Base-by-base conservation (phyloP, 2,329 filamentous ascomycete genomes). In the Fusarium virguliforme region DNA sequence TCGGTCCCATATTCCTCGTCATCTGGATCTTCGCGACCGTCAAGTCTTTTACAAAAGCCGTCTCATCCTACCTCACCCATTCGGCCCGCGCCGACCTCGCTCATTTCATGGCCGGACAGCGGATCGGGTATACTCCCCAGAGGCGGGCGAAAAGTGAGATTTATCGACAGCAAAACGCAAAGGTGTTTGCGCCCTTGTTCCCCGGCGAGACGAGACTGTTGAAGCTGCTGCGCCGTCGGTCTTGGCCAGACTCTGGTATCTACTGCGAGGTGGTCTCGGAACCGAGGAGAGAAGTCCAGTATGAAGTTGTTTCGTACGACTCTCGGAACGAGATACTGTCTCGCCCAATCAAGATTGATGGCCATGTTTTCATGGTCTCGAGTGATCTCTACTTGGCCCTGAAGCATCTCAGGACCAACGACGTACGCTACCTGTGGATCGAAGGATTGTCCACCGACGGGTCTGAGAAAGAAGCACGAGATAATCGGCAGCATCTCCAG, bases 401-500 rank as follows among this genome's bases (percentile, higher is more conserved):
- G 6, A 26, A 8, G 10, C 43, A 48, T 9, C 43, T 48, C 15
- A 15, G 26, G 2, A 1, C 5, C 8, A 18, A 30, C 26, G 43
- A 48, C 8, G 7, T 15, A 12, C 43, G 43, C 6, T 28, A 30
- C 26, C 9, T 48, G n/a, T 48, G 43, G 43, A 30, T 48, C 5
- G 26, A 48, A 4, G 43, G 30, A 3, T n/a, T 48, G 3, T 48
- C 43, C 3, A 48, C 43, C 2, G 43, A 48, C 30, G 15, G 26
- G 6, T 6, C 6, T 12, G 6, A 8, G 1, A 30, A 1, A 0
- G 15, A 4, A 18, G 30, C 5, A 12, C 6, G 28, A 30, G 1
- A 5, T 1, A 0, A 30, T 48, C 26, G 28, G 12, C 3, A 30
- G 8, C 3, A 30, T 30, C n/a, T 0, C 3, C 24, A 30, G 15